phyloP scores from a whole-genome alignment of 352 stramenopile genomes.

The Phytopythium cucurbitacearum region DNA sequence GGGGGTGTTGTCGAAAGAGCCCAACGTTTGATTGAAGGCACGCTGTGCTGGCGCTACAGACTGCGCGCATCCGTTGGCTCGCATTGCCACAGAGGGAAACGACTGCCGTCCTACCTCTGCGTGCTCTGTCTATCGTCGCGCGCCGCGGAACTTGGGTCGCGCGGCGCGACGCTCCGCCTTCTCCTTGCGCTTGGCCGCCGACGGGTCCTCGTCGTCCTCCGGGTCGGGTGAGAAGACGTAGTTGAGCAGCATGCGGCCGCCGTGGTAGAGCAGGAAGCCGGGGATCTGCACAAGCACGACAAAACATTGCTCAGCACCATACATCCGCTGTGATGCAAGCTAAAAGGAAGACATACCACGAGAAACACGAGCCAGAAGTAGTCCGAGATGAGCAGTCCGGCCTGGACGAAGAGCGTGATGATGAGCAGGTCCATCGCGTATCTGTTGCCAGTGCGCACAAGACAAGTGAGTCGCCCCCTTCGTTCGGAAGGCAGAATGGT shows the following conservation, averaged over 20 bases:
- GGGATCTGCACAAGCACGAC: constrained; percentile 37
- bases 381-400: constrained; percentile 69
- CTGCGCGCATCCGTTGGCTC: too few species aligned
- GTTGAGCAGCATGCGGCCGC: constrained; percentile 65
- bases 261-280: constrained; percentile 80
- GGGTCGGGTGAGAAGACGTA: constrained; percentile 76
- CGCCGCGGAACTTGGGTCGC: constrained; percentile 39
- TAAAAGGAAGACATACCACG: constrained; percentile 27
- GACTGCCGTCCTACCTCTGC: background rate
- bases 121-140: constrained; percentile 24
- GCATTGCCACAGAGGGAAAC: background rate
- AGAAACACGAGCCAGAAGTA: constrained; percentile 88
- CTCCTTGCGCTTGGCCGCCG: constrained; percentile 64
- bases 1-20: too few species aligned
- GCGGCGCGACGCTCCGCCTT: constrained; percentile 66
- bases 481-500: constrained; percentile 9
- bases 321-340: background rate
- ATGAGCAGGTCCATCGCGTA: constrained; percentile 86
- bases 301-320: background rate
- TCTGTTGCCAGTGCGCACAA: constrained; percentile 10
- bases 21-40: too few species aligned
- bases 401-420: constrained; percentile 77
- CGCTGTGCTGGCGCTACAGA: too few species aligned
- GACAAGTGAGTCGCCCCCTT: constrained; percentile 11
- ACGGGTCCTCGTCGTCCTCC: constrained; percentile 49